These are phyloP conservation scores for Termitomyces sp. DNA, from an alignment of 768 basidiomycete species.

Conservation along the genomic window DNA sequence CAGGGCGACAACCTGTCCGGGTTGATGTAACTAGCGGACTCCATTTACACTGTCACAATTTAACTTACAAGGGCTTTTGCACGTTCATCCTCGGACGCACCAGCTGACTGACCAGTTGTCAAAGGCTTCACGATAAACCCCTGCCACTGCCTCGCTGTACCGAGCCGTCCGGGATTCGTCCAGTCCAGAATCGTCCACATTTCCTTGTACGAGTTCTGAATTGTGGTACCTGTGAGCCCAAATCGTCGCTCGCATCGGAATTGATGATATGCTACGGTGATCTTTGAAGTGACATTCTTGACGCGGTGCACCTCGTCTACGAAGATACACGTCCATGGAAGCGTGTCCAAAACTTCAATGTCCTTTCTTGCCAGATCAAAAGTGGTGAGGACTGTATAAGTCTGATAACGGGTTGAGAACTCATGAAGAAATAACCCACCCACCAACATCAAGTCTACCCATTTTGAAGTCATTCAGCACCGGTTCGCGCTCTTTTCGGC, in stretches of 20 bases:
- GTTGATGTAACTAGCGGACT: not conserved
- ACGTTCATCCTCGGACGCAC: conserved; percentile 57
- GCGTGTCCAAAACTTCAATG: conserved; percentile 60
- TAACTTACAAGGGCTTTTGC: conserved; percentile 43
- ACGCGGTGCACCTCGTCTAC: conserved; percentile 90
- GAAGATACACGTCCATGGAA: conserved; percentile 68
- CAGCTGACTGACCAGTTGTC: conserved; percentile 59
- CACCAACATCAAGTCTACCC: conserved; percentile 82
- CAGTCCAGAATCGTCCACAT: conserved; percentile 91
- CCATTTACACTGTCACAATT: not conserved
- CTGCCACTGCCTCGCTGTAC: conserved; percentile 72
- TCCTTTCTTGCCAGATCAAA: conserved; percentile 71
- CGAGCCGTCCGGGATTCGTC: conserved; percentile 80
- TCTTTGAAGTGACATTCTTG: conserved; percentile 70
- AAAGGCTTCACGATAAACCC: conserved; percentile 64
- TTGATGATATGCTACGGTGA: conserved; percentile 62
- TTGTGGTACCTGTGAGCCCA: conserved; percentile 77
- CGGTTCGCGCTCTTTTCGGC: conserved; percentile 42
- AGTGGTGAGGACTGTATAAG: conserved; percentile 64
- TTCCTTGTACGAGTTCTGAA: conserved; percentile 86
- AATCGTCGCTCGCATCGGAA: conserved; percentile 68
- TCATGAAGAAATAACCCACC: conserved; percentile 22
- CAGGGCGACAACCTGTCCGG: conserved; percentile 47
- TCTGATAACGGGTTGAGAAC: not conserved
- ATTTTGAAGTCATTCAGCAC: conserved; percentile 69